Evolutionary conservation across 345 rosid species (phyloP), one percentile per base, ranked within the genome.

Genomic region (Sapria himalayana): DNA sequence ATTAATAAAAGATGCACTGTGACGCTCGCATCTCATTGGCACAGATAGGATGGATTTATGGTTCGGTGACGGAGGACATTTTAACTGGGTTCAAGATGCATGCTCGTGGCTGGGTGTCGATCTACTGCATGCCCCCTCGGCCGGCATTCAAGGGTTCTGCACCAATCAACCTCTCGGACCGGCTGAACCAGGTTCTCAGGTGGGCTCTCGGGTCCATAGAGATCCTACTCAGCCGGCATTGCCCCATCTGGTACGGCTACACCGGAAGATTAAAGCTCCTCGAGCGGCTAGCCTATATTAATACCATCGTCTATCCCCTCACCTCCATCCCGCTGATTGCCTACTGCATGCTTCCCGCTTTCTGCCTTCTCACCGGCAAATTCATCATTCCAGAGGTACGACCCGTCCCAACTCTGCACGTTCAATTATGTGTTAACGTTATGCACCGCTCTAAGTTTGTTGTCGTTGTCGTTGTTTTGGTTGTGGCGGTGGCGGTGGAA

Each of bases 101-200:
- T 56, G 86, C 95, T 45, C 99, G 95, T 38, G 99, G 99, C 21
- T 89, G 99, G 99, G 75, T 84, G 50, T 89, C 99, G 15, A 47
- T 89, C 44, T 89, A 89, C 51, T 89, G 99, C 63, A 75, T 79
- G 86, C 99, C 99, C 46, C 81, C 95, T 4, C 99, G 99, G 32
- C 95, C 99, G 38, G 95, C 95, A 15, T 89, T 89, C 51, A 89
- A 91, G 70, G 99, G 99, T 25, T 85, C 96, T 57, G 94, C 97
- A 49, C 94, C 94, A 17, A 86, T 86, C 81, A 86, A 86, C 78
- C 97, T 86, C 57, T 86, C 97, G 8, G 97, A 89, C 67, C 86
- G 98, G 57, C 54, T 89, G 69, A 82, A 89, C 70, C 98, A 89
- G 68, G 98, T 89, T 51, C 98, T 89, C 61, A 71, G 98, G 22